Evolutionary conservation across 805 yeast genomes (phyloP).

Genomic region (Candida alai): DNA sequence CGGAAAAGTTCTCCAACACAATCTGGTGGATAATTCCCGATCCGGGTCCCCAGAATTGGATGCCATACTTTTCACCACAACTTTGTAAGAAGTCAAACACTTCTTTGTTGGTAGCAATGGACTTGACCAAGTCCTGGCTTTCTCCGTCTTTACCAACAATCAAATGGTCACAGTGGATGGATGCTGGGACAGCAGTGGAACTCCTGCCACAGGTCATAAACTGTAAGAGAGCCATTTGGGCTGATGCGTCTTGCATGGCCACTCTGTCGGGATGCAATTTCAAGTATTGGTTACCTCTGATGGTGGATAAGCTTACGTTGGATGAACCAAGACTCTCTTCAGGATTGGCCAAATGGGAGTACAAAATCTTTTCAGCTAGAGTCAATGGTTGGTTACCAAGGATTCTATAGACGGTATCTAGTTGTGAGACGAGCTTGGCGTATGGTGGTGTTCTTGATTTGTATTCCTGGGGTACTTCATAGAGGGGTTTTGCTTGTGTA

Average conservation of each 20-base stretch:
- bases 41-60: constrained; percentile 99
- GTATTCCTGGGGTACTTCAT: constrained; percentile 54
- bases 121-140: constrained; percentile 70
- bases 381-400: constrained; percentile 70
- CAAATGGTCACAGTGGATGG: constrained; percentile 97
- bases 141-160: constrained; percentile 97
- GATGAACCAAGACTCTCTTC: constrained; percentile 64
- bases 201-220: constrained; percentile 96
- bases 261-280: constrained; percentile 96
- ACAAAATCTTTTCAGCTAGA: constrained; percentile 88
- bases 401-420: constrained; percentile 59
- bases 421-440: constrained; percentile 62
- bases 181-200: constrained; percentile 85
- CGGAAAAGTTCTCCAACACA: constrained; percentile 92
- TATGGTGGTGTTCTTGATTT: constrained; percentile 85
- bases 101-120: constrained; percentile 85
- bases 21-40: constrained; percentile 98
- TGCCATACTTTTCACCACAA: constrained; percentile 92
- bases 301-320: constrained; percentile 45
- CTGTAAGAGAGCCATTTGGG: constrained; percentile 97
- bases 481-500: constrained; percentile 21
- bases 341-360: constrained; percentile 88
- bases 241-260: constrained; percentile 99
- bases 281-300: constrained; percentile 86
- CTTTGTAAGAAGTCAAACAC: constrained; percentile 92